Percentiles rank a stretch among this genome's conserved stretches.
Evolutionary conservation across 495 filamentous ascomycete genomes (phyloP).

Genomic region (Neurospora sp.): DNA sequence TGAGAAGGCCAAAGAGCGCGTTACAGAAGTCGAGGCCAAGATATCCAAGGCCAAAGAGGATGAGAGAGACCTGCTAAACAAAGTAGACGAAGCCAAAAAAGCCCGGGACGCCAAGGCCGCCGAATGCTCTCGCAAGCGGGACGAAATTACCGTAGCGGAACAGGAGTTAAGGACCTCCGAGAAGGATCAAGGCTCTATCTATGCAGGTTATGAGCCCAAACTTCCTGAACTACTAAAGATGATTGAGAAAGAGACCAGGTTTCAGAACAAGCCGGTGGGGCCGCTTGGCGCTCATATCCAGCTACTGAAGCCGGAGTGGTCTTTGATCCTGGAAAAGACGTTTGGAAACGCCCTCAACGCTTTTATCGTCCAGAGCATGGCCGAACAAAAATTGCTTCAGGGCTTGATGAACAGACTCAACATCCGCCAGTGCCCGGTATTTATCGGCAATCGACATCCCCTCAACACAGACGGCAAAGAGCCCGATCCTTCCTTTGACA

Average conservation of each 20-base stretch:
- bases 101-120: constrained; percentile 29
- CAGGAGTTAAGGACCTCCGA: constrained; percentile 23
- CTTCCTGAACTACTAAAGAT: constrained; percentile 53
- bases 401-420: constrained; percentile 50
- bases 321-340: constrained; percentile 64
- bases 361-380: constrained; percentile 71
- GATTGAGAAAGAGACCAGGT: constrained; percentile 58
- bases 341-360: constrained; percentile 54
- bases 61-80: constrained; percentile 20
- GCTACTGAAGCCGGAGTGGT: constrained; percentile 73
- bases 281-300: constrained; percentile 71
- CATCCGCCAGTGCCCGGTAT: constrained; percentile 46
- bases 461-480: constrained; percentile 60
- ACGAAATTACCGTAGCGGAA: constrained; percentile 42
- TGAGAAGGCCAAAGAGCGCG: constrained; percentile 37
- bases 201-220: constrained; percentile 46
- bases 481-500: constrained; percentile 62
- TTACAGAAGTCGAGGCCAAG: constrained; percentile 32
- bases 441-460: constrained; percentile 50
- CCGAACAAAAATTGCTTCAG: constrained; percentile 54
- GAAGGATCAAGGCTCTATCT: constrained; percentile 19
- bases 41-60: constrained; percentile 27
- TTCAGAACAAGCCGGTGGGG: constrained; percentile 64
- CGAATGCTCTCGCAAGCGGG: constrained; percentile 30
- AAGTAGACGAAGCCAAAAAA: constrained; percentile 26